These are phyloP conservation scores for Fusarium secorum DNA, from an alignment of 2,329 filamentous ascomycete genomes.

Conservation along the genomic window DNA sequence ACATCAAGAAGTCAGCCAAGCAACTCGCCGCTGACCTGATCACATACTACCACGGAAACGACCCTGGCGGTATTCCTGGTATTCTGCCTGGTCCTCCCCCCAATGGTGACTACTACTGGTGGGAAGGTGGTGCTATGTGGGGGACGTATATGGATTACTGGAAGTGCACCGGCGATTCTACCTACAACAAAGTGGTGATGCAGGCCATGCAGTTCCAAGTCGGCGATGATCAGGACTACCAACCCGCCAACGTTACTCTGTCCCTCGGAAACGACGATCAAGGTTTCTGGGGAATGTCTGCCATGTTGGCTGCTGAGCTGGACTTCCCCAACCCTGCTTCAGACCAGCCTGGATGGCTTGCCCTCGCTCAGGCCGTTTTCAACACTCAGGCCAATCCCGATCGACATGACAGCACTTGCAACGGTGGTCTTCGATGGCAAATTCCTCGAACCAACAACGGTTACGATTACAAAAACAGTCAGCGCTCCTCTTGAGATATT, in stretches of 20 bases:
- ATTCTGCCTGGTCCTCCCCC: constrained; percentile 58
- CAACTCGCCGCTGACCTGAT: constrained; percentile 55
- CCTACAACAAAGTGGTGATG: constrained; percentile 64
- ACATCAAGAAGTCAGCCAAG: constrained; percentile 51
- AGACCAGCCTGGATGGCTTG: constrained; percentile 60
- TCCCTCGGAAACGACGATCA: constrained; percentile 71
- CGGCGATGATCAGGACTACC: constrained; percentile 62
- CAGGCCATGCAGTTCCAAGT: constrained; percentile 61
- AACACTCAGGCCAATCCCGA: constrained; percentile 62
- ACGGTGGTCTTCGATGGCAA: constrained; percentile 77
- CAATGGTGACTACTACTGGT: constrained; percentile 67
- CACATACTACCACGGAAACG: constrained; percentile 56
- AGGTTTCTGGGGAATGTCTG: constrained; percentile 72
- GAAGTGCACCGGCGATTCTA: constrained; percentile 66
- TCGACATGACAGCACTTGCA: constrained; percentile 65
- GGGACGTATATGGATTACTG: constrained; percentile 71
- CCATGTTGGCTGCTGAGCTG: constrained; percentile 65
- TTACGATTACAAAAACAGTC: constrained; percentile 76
- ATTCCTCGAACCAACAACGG: constrained; percentile 77
- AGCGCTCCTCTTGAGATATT: background rate
- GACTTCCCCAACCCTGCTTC: constrained; percentile 63
- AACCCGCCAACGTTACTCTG: constrained; percentile 61
- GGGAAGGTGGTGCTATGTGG: constrained; percentile 71
- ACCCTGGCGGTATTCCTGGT: constrained; percentile 55
- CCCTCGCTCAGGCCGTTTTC: constrained; percentile 70